phyloP scores from a whole-genome alignment of 2,329 filamentous ascomycete species.

The Colletotrichum godetiae region DNA sequence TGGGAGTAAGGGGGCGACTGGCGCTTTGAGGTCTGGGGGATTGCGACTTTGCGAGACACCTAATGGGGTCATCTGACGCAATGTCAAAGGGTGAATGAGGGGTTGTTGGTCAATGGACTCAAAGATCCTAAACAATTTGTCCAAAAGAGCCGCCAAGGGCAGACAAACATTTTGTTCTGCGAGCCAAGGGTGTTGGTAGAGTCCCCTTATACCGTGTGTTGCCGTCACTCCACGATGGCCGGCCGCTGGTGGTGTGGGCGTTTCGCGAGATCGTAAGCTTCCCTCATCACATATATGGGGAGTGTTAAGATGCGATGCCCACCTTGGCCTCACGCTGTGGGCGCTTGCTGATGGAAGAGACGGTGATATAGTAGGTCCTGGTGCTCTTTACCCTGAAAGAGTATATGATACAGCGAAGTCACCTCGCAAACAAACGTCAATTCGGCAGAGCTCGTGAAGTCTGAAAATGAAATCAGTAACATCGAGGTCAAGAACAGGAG shows the following conservation, averaged over 20 bases:
- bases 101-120: neutral
- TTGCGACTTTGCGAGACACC: slow-evolving; percentile 26
- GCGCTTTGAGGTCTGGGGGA: slow-evolving; percentile 12
- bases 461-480: neutral
- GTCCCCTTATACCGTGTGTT: neutral
- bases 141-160: neutral
- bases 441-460: neutral
- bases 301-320: neutral
- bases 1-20: neutral
- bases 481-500: neutral
- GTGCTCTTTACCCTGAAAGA: neutral
- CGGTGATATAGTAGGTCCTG: neutral
- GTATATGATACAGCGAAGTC: neutral
- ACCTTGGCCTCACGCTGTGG: neutral
- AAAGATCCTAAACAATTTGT: neutral
- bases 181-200: neutral
- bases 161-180: neutral
- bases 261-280: neutral
- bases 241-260: neutral
- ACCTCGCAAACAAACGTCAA: neutral
- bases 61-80: slow-evolving; percentile 25
- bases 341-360: neutral
- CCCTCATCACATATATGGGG: neutral
- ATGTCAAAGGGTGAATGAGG: neutral
- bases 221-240: slow-evolving; percentile 13